Base-by-base conservation (phyloP, 805 yeast genomes). In the Myxozyma vanderwaltii region DNA sequence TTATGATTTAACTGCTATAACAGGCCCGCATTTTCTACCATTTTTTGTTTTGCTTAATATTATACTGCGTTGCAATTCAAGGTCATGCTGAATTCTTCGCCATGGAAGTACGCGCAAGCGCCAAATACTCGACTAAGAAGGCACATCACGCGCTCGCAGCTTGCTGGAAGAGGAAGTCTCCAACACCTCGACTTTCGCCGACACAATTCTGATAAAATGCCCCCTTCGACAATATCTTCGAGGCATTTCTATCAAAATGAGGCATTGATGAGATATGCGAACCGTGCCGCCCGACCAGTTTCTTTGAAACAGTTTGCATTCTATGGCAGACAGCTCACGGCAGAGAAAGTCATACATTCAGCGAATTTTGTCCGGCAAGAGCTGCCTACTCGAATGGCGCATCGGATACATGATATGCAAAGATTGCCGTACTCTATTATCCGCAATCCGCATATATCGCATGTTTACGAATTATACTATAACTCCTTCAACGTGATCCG, bases 321-420 rank as follows among this genome's bases (percentile, higher is more conserved):
- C 43, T 92, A 87, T 70, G 97, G 97, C 48, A 86, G 86, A 67
- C 81, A 81, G 36, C 73, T 92, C 52, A 88, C 90, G 13, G 83
- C 82, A 64, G 89, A 86, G 38, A 91, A 91, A 74, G 79, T 92
- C 51, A 76, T 92, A 10, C 78, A 85, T 43, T 86, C 94, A 63
- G 98, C 97, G 19, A 89, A 88, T 69, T 94, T 92, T 71, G 97
- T 91, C 0, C 77, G 95, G 48, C 78, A 86, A 41, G 98, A 92
- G 70, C 75, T 94, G 27, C 91, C 96, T 4, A 84, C 88, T 21
- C 77, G 99, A 67, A 79, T 92, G 63, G 91, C 96, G 4, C 81
- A 88, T 73, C 82, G 94, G 52, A 80, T 92, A 31, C 75, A 86
- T 65, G 91, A 89, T 58, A 76, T 92, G 71, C 98, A 92, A 71